Base-by-base conservation (phyloP, 108 stramenopile species). In the Skeletonema marinoi region DNA sequence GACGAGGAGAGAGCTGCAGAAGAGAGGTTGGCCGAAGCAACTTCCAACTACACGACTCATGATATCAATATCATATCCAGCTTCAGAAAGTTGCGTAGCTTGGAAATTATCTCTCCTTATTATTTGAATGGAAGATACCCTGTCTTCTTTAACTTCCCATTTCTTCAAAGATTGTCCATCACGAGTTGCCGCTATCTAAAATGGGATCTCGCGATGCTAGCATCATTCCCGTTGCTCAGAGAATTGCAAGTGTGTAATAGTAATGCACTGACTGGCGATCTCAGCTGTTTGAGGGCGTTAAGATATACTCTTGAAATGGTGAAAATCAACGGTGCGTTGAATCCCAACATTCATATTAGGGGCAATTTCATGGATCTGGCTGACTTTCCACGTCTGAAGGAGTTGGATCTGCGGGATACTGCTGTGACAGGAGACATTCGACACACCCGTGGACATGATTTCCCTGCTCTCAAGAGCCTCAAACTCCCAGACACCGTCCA, bases 361-460 rank as follows among this genome's bases (percentile, higher is more conserved):
- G 60, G 60, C 19, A 36, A 62, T 16, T 32, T 62, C 12, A 62
- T 68, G 66, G 66, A 68, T 68, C 48, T 68, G 16, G 66, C 66
- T 16, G 66, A 68, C 44, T 68, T 68, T 54, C 66, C 44, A 31
- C 14, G 3, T 46, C 66, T 68, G 29, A 54, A 29, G 16, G 6
- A n/a, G 66, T 68, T 68, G 44, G 6, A 68, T 54, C 13, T 68
- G n/a, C n/a, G n/a, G n/a, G 19, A 13, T 7, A 60, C 67, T 6
- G 5, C 3, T 10, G 67, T 68, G 0, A 42, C 67, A n/a, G 67
- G 50, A 21, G 50, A 68, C 7, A 33, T 63, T 13, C 13, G 41
- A 2, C 17, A 39, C n/a, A 63, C 35, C 12, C 3, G 60, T 4
- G 60, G n/a, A 36, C 10, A 42, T 13, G 13, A 63, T 61, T 61